A percentile compares a stretch with the other conserved stretches of the same genome.
Evolutionary conservation across 176 grass and related monocot species (phyloP).

Genomic region (Metroxylon sagu): DNA sequence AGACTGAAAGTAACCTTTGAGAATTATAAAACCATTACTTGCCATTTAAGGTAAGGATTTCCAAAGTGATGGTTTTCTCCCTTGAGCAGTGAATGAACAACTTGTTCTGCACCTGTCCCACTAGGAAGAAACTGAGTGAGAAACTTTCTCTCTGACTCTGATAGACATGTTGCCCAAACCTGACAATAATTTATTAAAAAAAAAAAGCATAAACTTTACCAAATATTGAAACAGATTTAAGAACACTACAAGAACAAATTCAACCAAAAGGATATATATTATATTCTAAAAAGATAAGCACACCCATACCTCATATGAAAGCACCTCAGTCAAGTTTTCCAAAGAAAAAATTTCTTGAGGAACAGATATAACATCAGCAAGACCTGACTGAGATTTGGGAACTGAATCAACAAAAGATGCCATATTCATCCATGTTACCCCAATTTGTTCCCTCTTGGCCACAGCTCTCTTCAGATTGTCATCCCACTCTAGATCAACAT

Average conservation of each 20-base stretch:
- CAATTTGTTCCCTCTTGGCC: slow-evolving; percentile 64
- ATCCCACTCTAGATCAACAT: slow-evolving; percentile 60
- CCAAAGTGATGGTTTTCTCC: slow-evolving; percentile 44
- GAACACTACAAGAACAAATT: background rate
- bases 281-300: background rate
- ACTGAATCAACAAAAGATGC: slow-evolving; percentile 48
- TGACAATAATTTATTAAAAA: slow-evolving; percentile 18
- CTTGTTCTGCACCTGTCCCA: slow-evolving; percentile 42
- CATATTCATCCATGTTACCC: slow-evolving; percentile 64
- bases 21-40: slow-evolving; percentile 31
- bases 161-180: slow-evolving; percentile 56
- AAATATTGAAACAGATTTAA: background rate
- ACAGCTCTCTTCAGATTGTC: slow-evolving; percentile 46
- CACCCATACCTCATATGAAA: slow-evolving; percentile 66
- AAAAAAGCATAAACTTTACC: background rate
- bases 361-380: slow-evolving; percentile 68
- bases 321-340: slow-evolving; percentile 43
- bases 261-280: background rate
- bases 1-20: background rate
- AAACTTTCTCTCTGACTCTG: slow-evolving; percentile 52
- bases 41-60: slow-evolving; percentile 40
- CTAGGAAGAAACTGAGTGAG: slow-evolving; percentile 54
- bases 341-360: slow-evolving; percentile 56
- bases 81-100: slow-evolving; percentile 34
- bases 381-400: slow-evolving; percentile 24